phyloP scores from a whole-genome alignment of 169 alveolate species.

The Eimeria acervulina region DNA sequence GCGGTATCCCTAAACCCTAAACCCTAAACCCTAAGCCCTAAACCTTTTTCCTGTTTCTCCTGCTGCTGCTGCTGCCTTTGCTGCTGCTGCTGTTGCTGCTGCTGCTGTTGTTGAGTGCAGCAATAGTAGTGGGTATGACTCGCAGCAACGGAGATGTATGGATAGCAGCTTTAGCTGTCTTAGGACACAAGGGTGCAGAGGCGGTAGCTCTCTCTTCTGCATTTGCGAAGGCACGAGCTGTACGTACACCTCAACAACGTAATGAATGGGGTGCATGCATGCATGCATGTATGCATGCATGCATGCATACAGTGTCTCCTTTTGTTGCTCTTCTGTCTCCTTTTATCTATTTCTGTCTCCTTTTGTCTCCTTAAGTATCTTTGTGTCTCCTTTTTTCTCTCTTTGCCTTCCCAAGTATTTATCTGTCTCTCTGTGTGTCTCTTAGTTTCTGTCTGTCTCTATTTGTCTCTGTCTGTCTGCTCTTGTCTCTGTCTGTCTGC shows the following conservation, averaged over 20 bases:
- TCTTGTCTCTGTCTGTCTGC: background rate
- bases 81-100: constrained; percentile 8
- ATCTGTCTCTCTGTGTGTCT: too few relatives aligned
- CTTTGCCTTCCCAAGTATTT: background rate
- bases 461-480: too few relatives aligned
- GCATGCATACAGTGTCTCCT: too few relatives aligned
- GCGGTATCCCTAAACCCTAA: too few relatives aligned
- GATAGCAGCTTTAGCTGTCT: constrained; percentile 70
- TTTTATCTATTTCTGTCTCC: background rate
- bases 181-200: constrained; percentile 81
- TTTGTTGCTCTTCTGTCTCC: background rate
- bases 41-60: too few relatives aligned
- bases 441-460: too few relatives aligned
- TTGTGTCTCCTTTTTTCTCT: background rate
- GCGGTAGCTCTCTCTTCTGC: constrained; percentile 72
- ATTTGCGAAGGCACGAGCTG: constrained; percentile 13
- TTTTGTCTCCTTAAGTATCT: background rate
- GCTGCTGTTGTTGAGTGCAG: too few relatives aligned
- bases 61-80: background rate
- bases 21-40: too few relatives aligned
- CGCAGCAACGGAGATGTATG: constrained; percentile 44
- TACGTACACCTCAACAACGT: background rate
- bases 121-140: constrained; percentile 61
- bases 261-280: too few relatives aligned
- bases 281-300: too few relatives aligned